Evolutionary conservation across 805 yeast genomes (phyloP), one percentile per base, ranked within the genome.

Genomic region (Candida sithepensis): DNA sequence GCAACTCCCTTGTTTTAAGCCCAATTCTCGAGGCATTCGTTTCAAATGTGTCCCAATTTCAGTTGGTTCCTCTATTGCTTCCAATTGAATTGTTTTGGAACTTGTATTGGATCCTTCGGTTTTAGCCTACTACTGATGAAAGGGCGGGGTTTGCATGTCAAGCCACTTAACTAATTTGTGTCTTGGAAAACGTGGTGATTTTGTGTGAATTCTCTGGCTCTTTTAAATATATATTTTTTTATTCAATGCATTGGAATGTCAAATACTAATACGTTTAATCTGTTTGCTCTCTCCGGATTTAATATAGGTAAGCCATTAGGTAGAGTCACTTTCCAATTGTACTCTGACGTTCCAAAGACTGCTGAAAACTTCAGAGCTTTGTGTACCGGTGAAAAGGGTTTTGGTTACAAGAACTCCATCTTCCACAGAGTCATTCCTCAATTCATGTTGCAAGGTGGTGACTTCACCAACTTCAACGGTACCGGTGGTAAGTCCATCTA

Each of bases 401-500:
- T 74, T 63, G 96, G 96, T 51, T 90, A 84, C 81, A 83, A 84
- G 67, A 79, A 77, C 63, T 87, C 95, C 43, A 75, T 83, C 57
- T 91, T 92, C 94, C 97, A 91, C 88, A 85, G 97, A 77, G 96
- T 91, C 57, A 90, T 90, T 65, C 97, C 97, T 57, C 83, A 86
- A 70, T 91, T 91, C 78, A 91, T 91, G 98, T 77, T 92, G 68
- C 98, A 91, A 79, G 97, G 91, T 68, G 92, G 92, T 76, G 94
- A 86, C 72, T 84, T 86, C 73, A 85, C 89, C 66, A 71, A 75
- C 72, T 85, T 88, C 70, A 84, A 87, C 69, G 97, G 98, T 59
- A 82, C 86, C 60, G 98, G 98, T 68, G 98, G 98, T 68, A 83
- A 82, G 70, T 84, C 90, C 42, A 85, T 85, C 70, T 85, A 85